Evolutionary conservation across 495 filamentous ascomycete species (phyloP), one percentile per base, ranked within the genome.

Genomic region (Daldinia childiae): DNA sequence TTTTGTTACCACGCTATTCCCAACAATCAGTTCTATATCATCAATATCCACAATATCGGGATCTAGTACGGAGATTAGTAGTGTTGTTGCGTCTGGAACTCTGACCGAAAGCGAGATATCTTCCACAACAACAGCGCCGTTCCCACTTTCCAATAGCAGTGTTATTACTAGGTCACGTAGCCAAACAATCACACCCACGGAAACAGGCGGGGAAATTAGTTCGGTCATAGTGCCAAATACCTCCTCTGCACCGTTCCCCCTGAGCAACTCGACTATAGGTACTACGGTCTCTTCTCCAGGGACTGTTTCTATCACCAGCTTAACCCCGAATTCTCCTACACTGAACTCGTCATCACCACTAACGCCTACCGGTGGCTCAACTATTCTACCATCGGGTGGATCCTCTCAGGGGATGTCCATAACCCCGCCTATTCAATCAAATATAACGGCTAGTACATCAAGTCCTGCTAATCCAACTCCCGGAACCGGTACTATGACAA

Each of bases 181-280:
- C 3, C 59, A 43, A 59, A 43, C 54, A 21, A 52, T 32, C 8
- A 58, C 51, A 19, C 32, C 29, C 6, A 38, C 69, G 11, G 68
- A 36, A 45, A 55, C 68, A 17, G 45, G 43, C 1, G 55, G n/a
- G 36, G 52, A 64, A 21, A 38, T 62, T 54, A 41, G 58, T 59
- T 63, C 76, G 21, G 39, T 51, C 36, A 30, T 64, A 39, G 64
- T 58, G 26, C 69, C 64, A 8, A 74, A 27, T 15, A 54, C 63
- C 14, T 29, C 48, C 9, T 62, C 69, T 29, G 38, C 51, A 24
- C 68, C 70, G 11, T 74, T 70, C 48, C 62, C 74, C 5, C 45
- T 74, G 0, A 65, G 59, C 19, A 79, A 77, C 58, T 69, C 72
- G 21, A 75, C 69, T 9, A 58, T 34, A 8, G 66, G 68, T 15